These are phyloP conservation scores for Syzygium malaccense DNA, from an alignment of 441 rosid species.

Conservation along the genomic window DNA sequence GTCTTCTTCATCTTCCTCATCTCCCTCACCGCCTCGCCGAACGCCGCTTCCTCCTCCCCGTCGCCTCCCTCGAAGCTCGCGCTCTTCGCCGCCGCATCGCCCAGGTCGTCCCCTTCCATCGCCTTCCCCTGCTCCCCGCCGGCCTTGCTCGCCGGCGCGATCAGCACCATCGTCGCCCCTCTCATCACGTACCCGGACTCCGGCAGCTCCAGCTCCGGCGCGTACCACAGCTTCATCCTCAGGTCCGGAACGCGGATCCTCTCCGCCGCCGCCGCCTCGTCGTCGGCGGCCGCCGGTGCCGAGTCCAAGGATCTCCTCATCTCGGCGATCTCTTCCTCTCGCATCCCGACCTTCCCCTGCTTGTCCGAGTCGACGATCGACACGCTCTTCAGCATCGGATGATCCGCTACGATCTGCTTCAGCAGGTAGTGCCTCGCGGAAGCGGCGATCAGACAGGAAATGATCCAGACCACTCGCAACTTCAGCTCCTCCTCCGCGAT, in stretches of 20 bases:
- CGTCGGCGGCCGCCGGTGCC: background rate
- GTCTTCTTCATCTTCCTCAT: conserved; percentile 26
- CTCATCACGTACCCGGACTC: conserved; percentile 21
- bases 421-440: conserved; percentile 25
- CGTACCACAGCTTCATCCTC: conserved; percentile 24
- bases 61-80: conserved; percentile 6
- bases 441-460: conserved; percentile 26
- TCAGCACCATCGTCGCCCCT: conserved; percentile 31
- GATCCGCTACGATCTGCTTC: conserved; percentile 14
- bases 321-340: conserved; percentile 18
- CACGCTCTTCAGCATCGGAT: conserved; percentile 10
- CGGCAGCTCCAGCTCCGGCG: conserved; percentile 28
- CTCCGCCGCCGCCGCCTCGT: background rate
- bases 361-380: conserved; percentile 20
- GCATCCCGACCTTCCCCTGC: conserved; percentile 27
- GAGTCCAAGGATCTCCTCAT: conserved; percentile 8
- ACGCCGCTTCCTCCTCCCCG: conserved; percentile 4
- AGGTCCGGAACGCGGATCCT: conserved; percentile 25
- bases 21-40: conserved; percentile 28
- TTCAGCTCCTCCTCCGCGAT: conserved; percentile 27
- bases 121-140: background rate
- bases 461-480: conserved; percentile 24
- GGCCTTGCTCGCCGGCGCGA: conserved; percentile 12
- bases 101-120: background rate
- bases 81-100: background rate